Percentiles rank a stretch among this genome's conserved stretches.
Evolutionary conservation across 768 basidiomycete genomes (phyloP).

Genomic region (Phaffia australis): DNA sequence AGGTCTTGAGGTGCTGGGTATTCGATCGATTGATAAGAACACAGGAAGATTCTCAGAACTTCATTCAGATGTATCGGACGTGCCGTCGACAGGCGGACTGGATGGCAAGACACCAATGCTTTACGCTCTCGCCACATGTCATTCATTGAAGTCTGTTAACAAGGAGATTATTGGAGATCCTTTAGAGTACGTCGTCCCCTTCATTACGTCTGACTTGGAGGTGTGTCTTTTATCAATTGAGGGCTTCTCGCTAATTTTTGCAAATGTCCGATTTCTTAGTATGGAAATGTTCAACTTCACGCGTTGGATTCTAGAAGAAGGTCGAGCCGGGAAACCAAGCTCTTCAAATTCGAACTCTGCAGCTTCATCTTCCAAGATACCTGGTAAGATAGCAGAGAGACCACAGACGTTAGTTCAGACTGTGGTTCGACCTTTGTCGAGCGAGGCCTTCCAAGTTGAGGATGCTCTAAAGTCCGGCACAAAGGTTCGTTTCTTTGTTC

Average conservation of each 20-base stretch:
- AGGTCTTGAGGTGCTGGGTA: slow-evolving; percentile 89
- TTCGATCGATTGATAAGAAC: slow-evolving; percentile 68
- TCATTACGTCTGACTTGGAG: neutral
- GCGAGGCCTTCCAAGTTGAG: slow-evolving; percentile 75
- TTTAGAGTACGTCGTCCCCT: slow-evolving; percentile 50
- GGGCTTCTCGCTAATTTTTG: neutral
- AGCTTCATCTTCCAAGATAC: slow-evolving; percentile 34
- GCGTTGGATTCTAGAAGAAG: slow-evolving; percentile 90
- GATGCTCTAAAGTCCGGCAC: slow-evolving; percentile 78
- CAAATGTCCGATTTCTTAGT: neutral
- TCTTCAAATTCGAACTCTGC: slow-evolving; percentile 42
- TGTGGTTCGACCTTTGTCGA: slow-evolving; percentile 91
- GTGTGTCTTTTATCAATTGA: neutral
- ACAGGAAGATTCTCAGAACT: slow-evolving; percentile 77
- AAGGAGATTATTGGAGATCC: slow-evolving; percentile 88
- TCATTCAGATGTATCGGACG: slow-evolving; percentile 69
- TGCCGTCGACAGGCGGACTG: slow-evolving; percentile 50
- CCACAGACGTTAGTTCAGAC: slow-evolving; percentile 89
- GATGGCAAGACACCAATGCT: slow-evolving; percentile 71
- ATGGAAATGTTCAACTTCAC: slow-evolving; percentile 91
- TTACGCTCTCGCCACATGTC: slow-evolving; percentile 90
- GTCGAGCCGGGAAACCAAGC: slow-evolving; percentile 51
- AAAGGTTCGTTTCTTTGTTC: slow-evolving; percentile 47
- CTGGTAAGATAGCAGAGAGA: slow-evolving; percentile 39
- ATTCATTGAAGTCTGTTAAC: slow-evolving; percentile 82